These are phyloP conservation scores for Exidia glandulosa DNA, from an alignment of 768 basidiomycete species.

Conservation along the genomic window DNA sequence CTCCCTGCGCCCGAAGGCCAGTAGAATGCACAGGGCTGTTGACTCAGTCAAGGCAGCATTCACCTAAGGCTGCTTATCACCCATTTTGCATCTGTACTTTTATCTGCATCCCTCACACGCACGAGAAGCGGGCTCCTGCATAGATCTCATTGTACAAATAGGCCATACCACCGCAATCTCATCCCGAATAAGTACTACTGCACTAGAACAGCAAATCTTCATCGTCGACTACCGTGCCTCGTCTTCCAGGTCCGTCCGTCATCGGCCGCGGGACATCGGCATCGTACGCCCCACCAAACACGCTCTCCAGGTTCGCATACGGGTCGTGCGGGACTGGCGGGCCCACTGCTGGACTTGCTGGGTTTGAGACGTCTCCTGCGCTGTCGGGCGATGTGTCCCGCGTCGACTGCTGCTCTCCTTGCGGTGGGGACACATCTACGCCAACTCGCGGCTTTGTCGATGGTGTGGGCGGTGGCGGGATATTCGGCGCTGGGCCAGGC, in stretches of 20 bases:
- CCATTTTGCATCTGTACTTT: too few relatives aligned
- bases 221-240: conserved; percentile 33
- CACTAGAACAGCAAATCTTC: conserved; percentile 62
- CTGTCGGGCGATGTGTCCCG: conserved; percentile 9
- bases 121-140: too few relatives aligned
- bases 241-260: conserved; percentile 15
- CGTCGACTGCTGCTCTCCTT: conserved; percentile 7
- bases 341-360: conserved; percentile 5
- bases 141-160: too few relatives aligned
- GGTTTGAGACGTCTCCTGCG: conserved; percentile 19
- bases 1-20: conserved; percentile 52
- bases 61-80: background rate
- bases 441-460: conserved; percentile 21
- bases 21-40: background rate
- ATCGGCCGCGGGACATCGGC: conserved; percentile 66
- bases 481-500: conserved; percentile 13
- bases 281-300: conserved; percentile 54
- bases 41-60: background rate
- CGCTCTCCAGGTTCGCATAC: conserved; percentile 71
- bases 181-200: too few relatives aligned
- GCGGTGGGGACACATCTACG: conserved; percentile 8
- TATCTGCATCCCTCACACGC: too few relatives aligned
- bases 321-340: conserved; percentile 38
- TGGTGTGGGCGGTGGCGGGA: conserved; percentile 12
- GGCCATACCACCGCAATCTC: too few relatives aligned